phyloP scores from a whole-genome alignment of 306 rosid genomes.

The Calophaca sinica region DNA sequence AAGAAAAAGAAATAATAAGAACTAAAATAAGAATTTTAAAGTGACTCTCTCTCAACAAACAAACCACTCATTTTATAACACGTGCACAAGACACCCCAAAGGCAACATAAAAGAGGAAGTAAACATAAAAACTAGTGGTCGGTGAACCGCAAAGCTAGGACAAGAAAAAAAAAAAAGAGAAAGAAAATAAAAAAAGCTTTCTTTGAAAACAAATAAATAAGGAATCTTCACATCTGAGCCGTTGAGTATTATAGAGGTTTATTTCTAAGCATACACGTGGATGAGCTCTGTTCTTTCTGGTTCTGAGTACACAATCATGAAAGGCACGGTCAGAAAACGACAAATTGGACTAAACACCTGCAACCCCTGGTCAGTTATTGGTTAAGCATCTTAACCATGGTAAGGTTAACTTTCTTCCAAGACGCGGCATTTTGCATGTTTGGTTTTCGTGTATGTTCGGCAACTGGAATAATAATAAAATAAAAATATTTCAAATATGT shows the following conservation, averaged over 20 bases:
- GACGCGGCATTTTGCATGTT: constrained; percentile 22
- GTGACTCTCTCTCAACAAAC: not conserved
- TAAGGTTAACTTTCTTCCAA: constrained; percentile 37
- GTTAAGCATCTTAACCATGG: constrained; percentile 37
- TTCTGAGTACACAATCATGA: not conserved
- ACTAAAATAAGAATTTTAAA: too few relatives aligned
- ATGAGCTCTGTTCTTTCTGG: not conserved
- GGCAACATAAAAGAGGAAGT: not conserved
- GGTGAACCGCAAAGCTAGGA: constrained; percentile 22
- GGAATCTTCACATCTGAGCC: constrained; percentile 1
- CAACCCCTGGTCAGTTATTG: not conserved
- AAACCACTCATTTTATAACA: not conserved
- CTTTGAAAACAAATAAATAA: not conserved
- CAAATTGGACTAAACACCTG: constrained; percentile 35
- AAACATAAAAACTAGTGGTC: constrained; percentile 13
- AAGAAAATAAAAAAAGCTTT: not conserved
- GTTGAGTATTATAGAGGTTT: constrained; percentile 8
- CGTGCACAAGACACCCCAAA: not conserved
- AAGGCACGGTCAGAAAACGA: constrained; percentile 53
- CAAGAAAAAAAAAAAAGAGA: not conserved
- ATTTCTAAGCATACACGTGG: constrained; percentile 44
- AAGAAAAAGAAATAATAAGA: not conserved
- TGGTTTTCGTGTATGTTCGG: constrained; percentile 36
- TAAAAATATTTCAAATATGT: too few relatives aligned
- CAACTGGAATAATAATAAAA: not conserved